phyloP scores from a whole-genome alignment of 202 grass and related monocot species.

The Sporobolus alterniflorus region DNA sequence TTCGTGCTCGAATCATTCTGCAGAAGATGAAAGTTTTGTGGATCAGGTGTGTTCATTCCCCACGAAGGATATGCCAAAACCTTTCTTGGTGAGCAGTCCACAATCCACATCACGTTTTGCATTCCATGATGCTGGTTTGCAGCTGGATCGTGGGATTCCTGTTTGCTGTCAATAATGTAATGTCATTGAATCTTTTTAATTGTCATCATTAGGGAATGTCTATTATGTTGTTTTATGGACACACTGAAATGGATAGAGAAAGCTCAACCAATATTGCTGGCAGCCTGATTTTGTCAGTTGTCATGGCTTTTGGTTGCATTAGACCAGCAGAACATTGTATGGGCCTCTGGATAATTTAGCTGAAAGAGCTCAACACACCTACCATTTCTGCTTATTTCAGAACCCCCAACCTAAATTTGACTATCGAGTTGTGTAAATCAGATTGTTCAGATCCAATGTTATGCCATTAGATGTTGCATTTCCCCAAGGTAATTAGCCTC shows the following conservation, averaged over 20 bases:
- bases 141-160: background rate
- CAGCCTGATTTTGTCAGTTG: constrained; percentile 10
- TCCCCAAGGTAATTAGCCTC: background rate
- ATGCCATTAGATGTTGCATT: background rate
- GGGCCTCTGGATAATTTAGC: background rate
- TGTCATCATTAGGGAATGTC: background rate
- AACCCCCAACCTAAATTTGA: background rate
- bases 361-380: background rate
- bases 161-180: background rate
- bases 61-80: constrained; percentile 34
- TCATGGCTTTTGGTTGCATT: background rate
- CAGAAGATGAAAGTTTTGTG: constrained; percentile 13
- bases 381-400: constrained; percentile 29
- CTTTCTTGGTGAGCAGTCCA: background rate
- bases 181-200: background rate
- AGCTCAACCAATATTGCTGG: constrained; percentile 23
- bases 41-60: constrained; percentile 25
- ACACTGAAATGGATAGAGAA: constrained; percentile 35
- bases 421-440: background rate
- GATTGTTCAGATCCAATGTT: background rate
- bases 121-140: background rate
- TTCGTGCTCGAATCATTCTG: constrained; percentile 27
- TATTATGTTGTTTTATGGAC: background rate
- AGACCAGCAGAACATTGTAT: background rate
- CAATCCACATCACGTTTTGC: background rate